Conservation (phyloP, 2,329 filamentous ascomycete species). For the Periconia sp. region DNA sequence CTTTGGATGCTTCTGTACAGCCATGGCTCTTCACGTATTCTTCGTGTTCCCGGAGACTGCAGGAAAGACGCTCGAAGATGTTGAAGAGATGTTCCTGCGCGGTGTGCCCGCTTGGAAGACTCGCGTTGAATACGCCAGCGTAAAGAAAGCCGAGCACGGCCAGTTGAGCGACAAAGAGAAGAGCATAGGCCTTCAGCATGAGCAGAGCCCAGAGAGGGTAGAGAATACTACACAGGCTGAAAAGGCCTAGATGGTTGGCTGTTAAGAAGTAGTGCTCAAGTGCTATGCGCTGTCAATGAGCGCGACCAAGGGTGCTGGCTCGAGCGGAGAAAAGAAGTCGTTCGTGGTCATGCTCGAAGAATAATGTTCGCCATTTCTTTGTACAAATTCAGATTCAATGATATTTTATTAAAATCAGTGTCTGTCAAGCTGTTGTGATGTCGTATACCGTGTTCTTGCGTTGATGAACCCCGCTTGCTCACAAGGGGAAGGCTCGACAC, state of each 20-base stretch:
- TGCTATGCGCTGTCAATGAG: no score
- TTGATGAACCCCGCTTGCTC: no score
- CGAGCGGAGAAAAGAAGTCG: no score
- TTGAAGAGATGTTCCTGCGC: slow-evolving; percentile 68
- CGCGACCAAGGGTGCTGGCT: no score
- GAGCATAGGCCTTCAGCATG: slow-evolving; percentile 3
- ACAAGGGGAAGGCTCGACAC: no score
- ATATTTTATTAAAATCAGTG: no score
- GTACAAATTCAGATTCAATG: no score
- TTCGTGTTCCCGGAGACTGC: slow-evolving; percentile 69
- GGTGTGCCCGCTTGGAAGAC: slow-evolving; percentile 62
- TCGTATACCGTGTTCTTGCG: no score
- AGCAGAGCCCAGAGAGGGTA: slow-evolving; percentile 21
- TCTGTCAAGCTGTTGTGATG: no score
- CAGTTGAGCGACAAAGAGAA: slow-evolving; percentile 27
- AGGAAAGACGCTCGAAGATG: slow-evolving; percentile 75
- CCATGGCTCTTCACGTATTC: slow-evolving; percentile 69
- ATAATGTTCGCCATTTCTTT: no score
- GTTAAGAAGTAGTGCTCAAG: not conserved
- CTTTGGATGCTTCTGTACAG: slow-evolving; percentile 71
- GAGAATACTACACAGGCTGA: slow-evolving; percentile 12
- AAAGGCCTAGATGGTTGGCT: not conserved
- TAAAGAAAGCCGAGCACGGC: slow-evolving; percentile 25
- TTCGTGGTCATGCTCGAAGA: no score
- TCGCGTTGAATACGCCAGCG: slow-evolving; percentile 25